Evolutionary conservation across 2,329 filamentous ascomycete genomes (phyloP).

Genomic region (Fusarium torreyae): DNA sequence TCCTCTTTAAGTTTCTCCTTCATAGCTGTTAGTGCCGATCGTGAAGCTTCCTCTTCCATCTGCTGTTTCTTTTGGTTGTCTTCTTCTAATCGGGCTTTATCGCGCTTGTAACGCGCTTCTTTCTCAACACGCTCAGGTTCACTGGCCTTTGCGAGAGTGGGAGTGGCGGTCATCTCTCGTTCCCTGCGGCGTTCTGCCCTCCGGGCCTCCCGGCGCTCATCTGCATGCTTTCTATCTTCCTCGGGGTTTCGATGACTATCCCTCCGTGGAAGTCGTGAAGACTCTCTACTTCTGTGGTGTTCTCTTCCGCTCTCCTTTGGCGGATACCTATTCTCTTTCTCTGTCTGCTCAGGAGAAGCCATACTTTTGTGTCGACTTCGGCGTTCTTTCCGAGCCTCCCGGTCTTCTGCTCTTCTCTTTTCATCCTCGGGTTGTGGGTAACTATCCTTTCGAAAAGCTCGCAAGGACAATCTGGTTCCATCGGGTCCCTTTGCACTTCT

Average conservation of each 20-base stretch:
- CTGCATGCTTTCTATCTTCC: not conserved
- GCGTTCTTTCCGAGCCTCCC: constrained; percentile 19
- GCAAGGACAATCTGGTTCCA: too few species aligned
- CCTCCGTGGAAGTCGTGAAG: constrained; percentile 10
- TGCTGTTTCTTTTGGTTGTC: constrained; percentile 16
- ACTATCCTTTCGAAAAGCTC: too few species aligned
- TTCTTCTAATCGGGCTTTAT: constrained; percentile 20
- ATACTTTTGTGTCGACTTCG: constrained; percentile 25
- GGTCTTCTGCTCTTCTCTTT: constrained; percentile 1
- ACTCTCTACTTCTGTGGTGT: constrained; percentile 21
- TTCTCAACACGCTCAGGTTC: constrained; percentile 18
- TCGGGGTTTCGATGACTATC: constrained; percentile 8
- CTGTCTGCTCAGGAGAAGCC: constrained; percentile 7
- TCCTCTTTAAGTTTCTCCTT: constrained; percentile 24
- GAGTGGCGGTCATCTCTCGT: constrained; percentile 5
- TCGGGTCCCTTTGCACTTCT: too few species aligned
- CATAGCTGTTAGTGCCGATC: not conserved
- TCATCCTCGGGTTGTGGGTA: too few species aligned
- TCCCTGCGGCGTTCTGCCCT: constrained; percentile 28
- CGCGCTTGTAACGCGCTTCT: constrained; percentile 14
- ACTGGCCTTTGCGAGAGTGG: constrained; percentile 1
- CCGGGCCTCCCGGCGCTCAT: constrained; percentile 21
- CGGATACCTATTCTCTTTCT: constrained; percentile 8
- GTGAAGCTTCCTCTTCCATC: constrained; percentile 18
- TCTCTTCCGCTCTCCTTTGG: constrained; percentile 6